Base-by-base conservation (phyloP, 2,329 filamentous ascomycete genomes). In the Arthroderma sp. region DNA sequence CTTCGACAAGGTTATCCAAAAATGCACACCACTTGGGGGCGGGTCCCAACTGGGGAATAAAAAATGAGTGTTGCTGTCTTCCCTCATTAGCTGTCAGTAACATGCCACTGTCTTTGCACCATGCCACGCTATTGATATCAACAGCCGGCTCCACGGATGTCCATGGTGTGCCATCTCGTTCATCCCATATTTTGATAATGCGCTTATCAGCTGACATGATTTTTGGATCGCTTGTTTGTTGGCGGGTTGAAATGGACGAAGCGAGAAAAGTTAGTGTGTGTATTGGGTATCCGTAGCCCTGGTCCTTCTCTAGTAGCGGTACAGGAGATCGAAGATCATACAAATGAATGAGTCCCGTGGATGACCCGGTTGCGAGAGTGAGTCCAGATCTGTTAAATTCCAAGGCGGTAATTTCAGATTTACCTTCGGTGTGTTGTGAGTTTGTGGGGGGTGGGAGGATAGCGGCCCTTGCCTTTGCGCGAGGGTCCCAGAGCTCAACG, bases 121-220 rank as follows among this genome's bases (percentile, higher is more conserved):
- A 95, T 54, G 88, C 90, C 5, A 98, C 90, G 61, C 88, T 86
- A 71, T 97, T 96, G 65, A 98, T 82, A 68, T 98, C 93, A 5
- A 97, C 93, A 6, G 89, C 82, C 1, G 93, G 93, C 67, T 98
- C 93, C 47, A 97, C 88, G 0, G 89, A 93, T 0, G 93, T 96
- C 91, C 93, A 98, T 2, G 91, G 88, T 21, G 84, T 83, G 57
- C 93, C 93, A 58, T 85, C 84, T 35, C 79, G 75, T 60, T 88
- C 83, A 65, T 96, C 89, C 89, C 91, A 98, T 49, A 98, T 83
- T 74, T 98, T 98, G 76, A 98, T 94, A 64, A 95, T 95, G 61
- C 88, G 83, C 74, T 95, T 95, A 73, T 98, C 94, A 6, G 90
- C 84, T 1, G 91, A 94, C 61, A 97, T 77, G 19, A 98, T 84